A percentile compares a stretch with the other conserved stretches of the same genome.
Evolutionary conservation across 2,329 filamentous ascomycete genomes (phyloP).

Genomic region (Venturia oleaginea): DNA sequence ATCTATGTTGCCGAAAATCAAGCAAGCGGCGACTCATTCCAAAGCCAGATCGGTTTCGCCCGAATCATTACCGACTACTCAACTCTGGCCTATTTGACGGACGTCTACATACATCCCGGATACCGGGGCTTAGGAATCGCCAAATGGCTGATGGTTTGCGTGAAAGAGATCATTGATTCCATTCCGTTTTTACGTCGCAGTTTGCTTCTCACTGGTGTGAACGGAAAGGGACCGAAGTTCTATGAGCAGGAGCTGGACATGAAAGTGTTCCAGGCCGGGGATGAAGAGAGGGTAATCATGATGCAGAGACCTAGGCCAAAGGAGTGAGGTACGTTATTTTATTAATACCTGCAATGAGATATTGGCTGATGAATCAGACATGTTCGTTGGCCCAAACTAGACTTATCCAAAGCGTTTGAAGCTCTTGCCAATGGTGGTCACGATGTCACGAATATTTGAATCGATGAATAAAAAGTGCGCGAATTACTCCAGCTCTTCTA

Average conservation of each 20-base stretch:
- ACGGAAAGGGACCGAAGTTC: slow-evolving; percentile 8
- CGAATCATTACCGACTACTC: slow-evolving; percentile 61
- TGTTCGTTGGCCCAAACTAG: no score
- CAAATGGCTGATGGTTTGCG: slow-evolving; percentile 53
- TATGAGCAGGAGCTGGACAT: slow-evolving; percentile 14
- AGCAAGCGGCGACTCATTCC: neutral
- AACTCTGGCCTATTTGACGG: slow-evolving; percentile 60
- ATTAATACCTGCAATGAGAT: neutral
- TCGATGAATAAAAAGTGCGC: no score
- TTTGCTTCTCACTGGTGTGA: slow-evolving; percentile 13
- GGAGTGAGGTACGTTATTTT: neutral
- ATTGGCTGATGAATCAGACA: neutral
- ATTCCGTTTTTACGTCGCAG: slow-evolving; percentile 49
- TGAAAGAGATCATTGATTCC: slow-evolving; percentile 46
- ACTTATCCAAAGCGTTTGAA: no score
- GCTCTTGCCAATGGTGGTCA: no score
- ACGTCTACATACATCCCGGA: slow-evolving; percentile 54
- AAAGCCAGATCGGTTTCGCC: slow-evolving; percentile 45
- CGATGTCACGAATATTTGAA: no score
- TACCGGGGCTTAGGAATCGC: slow-evolving; percentile 56
- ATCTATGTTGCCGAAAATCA: slow-evolving; percentile 18
- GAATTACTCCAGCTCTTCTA: no score
- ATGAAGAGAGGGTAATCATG: neutral
- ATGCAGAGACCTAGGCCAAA: neutral
- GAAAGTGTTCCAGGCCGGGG: slow-evolving; percentile 9